Evolutionary conservation across 768 basidiomycete genomes (phyloP).

Genomic region (Hericium erinaceus): DNA sequence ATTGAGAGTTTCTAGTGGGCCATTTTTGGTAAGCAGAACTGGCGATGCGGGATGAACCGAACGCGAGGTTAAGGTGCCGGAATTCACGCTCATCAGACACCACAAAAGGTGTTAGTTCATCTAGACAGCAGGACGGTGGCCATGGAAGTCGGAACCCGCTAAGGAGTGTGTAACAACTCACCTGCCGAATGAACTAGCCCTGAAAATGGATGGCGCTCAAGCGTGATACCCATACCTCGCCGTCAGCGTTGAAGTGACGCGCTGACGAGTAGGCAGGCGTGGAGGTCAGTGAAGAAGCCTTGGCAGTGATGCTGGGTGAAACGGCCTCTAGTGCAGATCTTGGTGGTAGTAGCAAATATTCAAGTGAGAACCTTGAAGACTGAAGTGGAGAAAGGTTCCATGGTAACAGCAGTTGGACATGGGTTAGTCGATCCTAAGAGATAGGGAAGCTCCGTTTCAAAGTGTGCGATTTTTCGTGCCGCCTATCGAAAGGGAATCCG

Average conservation of each 20-base stretch:
- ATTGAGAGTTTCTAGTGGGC: conserved; percentile 67
- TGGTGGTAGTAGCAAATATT: conserved; percentile 87
- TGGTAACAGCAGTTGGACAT: conserved; percentile 83
- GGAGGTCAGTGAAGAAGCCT: conserved; percentile 74
- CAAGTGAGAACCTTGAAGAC: conserved; percentile 81
- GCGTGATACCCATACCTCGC: conserved; percentile 80
- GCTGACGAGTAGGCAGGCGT: conserved; percentile 71
- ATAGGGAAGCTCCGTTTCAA: conserved; percentile 1
- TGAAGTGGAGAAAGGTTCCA: conserved; percentile 86
- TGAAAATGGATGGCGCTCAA: conserved; percentile 89
- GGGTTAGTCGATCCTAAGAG: conserved; percentile 64
- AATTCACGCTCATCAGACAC: conserved; percentile 80
- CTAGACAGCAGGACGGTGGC: conserved; percentile 43
- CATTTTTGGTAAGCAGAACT: conserved; percentile 70
- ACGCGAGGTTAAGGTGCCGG: conserved; percentile 72
- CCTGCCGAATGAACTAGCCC: conserved; percentile 87
- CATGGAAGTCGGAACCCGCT: conserved; percentile 82
- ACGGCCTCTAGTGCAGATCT: conserved; percentile 80
- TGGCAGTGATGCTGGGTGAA: conserved; percentile 65
- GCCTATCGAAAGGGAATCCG: conserved; percentile 57
- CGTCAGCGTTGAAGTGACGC: conserved; percentile 64
- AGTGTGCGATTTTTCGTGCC: background rate
- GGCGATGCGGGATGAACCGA: conserved; percentile 66
- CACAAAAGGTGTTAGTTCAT: conserved; percentile 82
- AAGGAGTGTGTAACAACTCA: conserved; percentile 86